Conservation (phyloP, 768 basidiomycete species). For the Leucocoprinus birnbaumii region DNA sequence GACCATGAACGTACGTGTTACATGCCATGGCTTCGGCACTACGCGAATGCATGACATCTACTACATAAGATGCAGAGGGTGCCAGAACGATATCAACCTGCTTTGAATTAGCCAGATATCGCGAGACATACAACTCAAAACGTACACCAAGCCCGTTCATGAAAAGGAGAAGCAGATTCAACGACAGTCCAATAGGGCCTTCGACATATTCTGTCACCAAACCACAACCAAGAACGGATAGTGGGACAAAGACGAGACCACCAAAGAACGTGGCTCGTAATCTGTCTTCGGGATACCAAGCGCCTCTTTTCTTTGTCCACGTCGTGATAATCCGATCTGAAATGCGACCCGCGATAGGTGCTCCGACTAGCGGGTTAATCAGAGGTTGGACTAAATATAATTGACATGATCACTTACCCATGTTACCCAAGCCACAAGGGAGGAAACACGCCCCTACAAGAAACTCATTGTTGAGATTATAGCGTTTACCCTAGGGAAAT, state of each 20-base stretch:
- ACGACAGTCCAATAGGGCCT: conserved; percentile 43
- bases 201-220: conserved; percentile 47
- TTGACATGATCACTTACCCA: conserved; percentile 36
- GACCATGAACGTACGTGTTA: conserved; percentile 34
- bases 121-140: conserved; percentile 6
- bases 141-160: conserved; percentile 61
- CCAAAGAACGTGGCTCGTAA: conserved; percentile 49
- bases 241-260: conserved; percentile 44
- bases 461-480: conserved; percentile 52
- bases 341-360: conserved; percentile 53
- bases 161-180: conserved; percentile 54
- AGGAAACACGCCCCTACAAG: conserved; percentile 59
- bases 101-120: background rate
- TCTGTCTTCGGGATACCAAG: conserved; percentile 70
- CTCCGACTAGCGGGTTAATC: conserved; percentile 43
- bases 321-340: conserved; percentile 52
- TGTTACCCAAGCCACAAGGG: conserved; percentile 56
- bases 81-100: conserved; percentile 58
- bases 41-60: conserved; percentile 59
- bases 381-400: background rate
- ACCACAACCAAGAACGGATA: conserved; percentile 48
- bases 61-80: conserved; percentile 52
- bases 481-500: conserved; percentile 49
- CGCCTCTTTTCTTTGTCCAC: conserved; percentile 46
- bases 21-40: conserved; percentile 66